Percentiles rank a stretch among this genome's conserved stretches.
phyloP scores from a whole-genome alignment of 2,329 filamentous ascomycete genomes.

The Colletotrichum orchidophilum region DNA sequence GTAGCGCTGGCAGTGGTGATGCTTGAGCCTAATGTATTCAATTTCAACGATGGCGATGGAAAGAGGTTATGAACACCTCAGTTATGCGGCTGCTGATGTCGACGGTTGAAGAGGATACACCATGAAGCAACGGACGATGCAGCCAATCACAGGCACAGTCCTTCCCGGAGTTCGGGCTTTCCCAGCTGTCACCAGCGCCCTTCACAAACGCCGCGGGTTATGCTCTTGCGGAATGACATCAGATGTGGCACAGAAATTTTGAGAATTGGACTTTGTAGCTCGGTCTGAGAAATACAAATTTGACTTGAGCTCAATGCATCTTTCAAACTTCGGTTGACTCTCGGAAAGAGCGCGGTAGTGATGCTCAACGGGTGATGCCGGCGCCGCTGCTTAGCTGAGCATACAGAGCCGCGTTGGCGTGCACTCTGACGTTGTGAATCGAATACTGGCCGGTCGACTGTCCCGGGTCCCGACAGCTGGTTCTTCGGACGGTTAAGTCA shows the following conservation, averaged over 20 bases:
- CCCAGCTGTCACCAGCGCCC: slow-evolving; percentile 16
- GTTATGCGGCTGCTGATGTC: no score
- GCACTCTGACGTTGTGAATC: neutral
- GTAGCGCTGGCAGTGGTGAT: neutral
- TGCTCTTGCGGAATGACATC: neutral
- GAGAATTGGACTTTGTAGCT: neutral
- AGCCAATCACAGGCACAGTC: slow-evolving; percentile 16
- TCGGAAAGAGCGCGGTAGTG: neutral
- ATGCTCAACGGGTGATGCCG: neutral
- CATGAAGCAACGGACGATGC: neutral
- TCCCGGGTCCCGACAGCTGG: neutral
- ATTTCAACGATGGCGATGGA: neutral
- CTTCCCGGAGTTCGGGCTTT: slow-evolving; percentile 4
- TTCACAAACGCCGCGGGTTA: slow-evolving; percentile 26
- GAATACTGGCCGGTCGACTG: slow-evolving; percentile 1
- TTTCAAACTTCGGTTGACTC: neutral
- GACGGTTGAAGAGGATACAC: neutral
- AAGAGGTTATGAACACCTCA: neutral
- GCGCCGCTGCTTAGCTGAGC: neutral
- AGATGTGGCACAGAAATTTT: neutral
- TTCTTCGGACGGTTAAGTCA: neutral
- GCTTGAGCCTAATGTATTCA: neutral
- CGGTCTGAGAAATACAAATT: neutral
- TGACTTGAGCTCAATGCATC: no score
- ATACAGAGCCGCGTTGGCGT: neutral